Evolutionary conservation across 257 asterid genomes (phyloP).

Genomic region (Forsythia suspensa): DNA sequence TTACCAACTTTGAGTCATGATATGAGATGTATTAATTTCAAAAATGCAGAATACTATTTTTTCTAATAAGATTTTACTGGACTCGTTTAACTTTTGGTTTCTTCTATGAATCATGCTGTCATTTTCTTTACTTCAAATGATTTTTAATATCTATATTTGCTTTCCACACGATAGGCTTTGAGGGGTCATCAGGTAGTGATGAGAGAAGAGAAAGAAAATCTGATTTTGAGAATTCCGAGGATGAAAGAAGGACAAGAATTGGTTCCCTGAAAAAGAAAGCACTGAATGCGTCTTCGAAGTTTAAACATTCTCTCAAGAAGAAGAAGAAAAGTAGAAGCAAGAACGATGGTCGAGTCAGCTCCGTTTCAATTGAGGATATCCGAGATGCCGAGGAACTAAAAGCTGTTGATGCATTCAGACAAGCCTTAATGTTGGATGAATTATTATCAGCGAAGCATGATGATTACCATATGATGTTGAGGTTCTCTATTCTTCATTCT

Average conservation of each 20-base stretch:
- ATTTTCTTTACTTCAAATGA: background rate
- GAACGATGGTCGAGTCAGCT: slow-evolving; percentile 74
- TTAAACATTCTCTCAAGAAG: slow-evolving; percentile 88
- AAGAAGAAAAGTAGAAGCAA: slow-evolving; percentile 71
- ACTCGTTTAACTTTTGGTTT: background rate
- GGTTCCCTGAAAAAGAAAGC: slow-evolving; percentile 84
- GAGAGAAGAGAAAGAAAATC: slow-evolving; percentile 85
- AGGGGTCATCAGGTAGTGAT: slow-evolving; percentile 76
- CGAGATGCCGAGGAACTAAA: slow-evolving; percentile 77
- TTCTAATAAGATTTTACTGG: background rate
- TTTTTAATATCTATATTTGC: slow-evolving; percentile 12
- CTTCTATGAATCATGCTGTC: background rate
- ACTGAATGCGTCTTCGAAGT: slow-evolving; percentile 74
- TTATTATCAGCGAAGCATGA: slow-evolving; percentile 68
- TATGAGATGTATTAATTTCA: background rate
- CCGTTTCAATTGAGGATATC: slow-evolving; percentile 85
- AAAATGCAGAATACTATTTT: background rate
- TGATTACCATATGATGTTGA: slow-evolving; percentile 84
- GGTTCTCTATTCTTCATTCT: slow-evolving; percentile 37
- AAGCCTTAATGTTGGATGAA: slow-evolving; percentile 70
- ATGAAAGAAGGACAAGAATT: slow-evolving; percentile 76
- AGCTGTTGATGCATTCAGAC: slow-evolving; percentile 80
- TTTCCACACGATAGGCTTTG: slow-evolving; percentile 54
- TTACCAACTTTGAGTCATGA: background rate
- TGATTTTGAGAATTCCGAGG: slow-evolving; percentile 87